These are phyloP conservation scores for Rhytidhysteron rufulum DNA, from an alignment of 2,329 filamentous ascomycete genomes.

Conservation along the genomic window DNA sequence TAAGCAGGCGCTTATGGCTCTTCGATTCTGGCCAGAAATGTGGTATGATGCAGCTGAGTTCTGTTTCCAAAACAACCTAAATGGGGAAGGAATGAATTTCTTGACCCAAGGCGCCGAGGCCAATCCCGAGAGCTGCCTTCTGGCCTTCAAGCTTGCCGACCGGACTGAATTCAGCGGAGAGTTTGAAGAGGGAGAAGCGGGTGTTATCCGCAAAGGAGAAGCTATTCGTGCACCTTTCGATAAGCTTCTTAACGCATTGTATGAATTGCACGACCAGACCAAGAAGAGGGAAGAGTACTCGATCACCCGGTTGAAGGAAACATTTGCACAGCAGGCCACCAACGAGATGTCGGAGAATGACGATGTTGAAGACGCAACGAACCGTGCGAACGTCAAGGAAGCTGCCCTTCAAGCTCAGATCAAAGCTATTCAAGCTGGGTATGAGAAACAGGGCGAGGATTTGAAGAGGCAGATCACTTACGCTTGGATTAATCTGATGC, in stretches of 20 bases:
- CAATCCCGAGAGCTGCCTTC: constrained; percentile 88
- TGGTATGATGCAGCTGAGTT: constrained; percentile 96
- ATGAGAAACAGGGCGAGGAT: constrained; percentile 67
- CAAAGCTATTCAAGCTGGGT: constrained; percentile 59
- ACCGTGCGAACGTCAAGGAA: constrained; percentile 44
- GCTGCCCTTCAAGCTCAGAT: constrained; percentile 53
- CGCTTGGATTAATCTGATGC: constrained; percentile 91
- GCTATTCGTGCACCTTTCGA: constrained; percentile 82
- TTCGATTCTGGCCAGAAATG: constrained; percentile 91
- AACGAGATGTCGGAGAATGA: constrained; percentile 45
- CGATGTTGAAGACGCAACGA: constrained; percentile 50
- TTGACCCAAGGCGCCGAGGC: constrained; percentile 77
- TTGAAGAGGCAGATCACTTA: constrained; percentile 85
- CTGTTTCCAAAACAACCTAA: constrained; percentile 75
- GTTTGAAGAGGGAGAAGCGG: constrained; percentile 71
- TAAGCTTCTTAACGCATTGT: constrained; percentile 79
- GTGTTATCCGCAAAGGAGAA: constrained; percentile 60
- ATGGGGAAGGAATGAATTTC: constrained; percentile 71
- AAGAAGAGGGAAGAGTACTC: constrained; percentile 63
- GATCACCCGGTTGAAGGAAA: constrained; percentile 52
- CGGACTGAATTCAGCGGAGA: constrained; percentile 76
- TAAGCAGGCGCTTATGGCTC: constrained; percentile 86
- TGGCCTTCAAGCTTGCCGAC: constrained; percentile 87
- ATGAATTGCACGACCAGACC: constrained; percentile 72
- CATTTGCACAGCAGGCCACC: constrained; percentile 45